Percentiles rank a stretch among this genome's conserved stretches.
phyloP scores from a whole-genome alignment of 352 stramenopile genomes.

The Phytophthora rubi region DNA sequence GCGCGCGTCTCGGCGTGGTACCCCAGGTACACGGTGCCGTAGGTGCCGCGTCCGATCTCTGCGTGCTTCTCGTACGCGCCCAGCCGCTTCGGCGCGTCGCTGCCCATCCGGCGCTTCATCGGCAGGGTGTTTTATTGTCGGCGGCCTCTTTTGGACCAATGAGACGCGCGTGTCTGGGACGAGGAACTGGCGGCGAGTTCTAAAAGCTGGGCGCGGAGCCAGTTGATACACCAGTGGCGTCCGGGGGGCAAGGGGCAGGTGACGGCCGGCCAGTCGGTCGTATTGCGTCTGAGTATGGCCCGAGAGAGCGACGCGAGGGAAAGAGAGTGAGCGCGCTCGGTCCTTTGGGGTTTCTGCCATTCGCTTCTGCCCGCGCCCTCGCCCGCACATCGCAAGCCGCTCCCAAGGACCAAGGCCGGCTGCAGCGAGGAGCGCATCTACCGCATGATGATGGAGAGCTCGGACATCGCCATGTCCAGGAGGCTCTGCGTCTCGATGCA shows the following conservation, averaged over 20 bases:
- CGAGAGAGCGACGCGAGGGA: no score
- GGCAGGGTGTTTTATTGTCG: neutral
- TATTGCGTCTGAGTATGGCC: conserved; percentile 15
- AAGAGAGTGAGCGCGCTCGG: no score
- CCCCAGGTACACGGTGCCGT: conserved; percentile 78
- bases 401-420: conserved; percentile 46
- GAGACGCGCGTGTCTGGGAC: no score
- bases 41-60: conserved; percentile 85
- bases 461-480: conserved; percentile 81
- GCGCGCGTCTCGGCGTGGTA: conserved; percentile 41
- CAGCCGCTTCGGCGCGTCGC: conserved; percentile 50
- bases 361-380: no score
- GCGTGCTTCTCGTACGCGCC: conserved; percentile 72
- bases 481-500: conserved; percentile 17
- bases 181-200: no score
- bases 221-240: no score
- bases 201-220: no score
- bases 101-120: conserved; percentile 47
- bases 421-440: conserved; percentile 55
- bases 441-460: conserved; percentile 95
- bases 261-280: no score
- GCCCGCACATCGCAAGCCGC: no score
- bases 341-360: no score
- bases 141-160: conserved; percentile 8
- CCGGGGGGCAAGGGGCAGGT: no score